Evolutionary conservation across 1,284 basidiomycete genomes (phyloP), one percentile per base, ranked within the genome.

Genomic region (Apiotrichum brassicae): DNA sequence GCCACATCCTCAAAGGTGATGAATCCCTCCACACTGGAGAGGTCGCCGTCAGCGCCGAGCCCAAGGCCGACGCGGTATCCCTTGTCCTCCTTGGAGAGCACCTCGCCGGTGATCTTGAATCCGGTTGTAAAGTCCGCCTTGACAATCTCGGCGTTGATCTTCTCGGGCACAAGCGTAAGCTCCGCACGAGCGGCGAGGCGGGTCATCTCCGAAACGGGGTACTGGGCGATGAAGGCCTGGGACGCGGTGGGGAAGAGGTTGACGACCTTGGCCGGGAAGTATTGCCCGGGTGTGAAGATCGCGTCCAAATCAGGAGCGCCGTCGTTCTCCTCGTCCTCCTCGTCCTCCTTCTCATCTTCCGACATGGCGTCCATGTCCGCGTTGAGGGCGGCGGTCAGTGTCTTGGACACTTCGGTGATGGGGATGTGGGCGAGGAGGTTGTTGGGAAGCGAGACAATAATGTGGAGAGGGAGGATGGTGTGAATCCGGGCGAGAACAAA

Each of bases 381-480:
- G 32, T 74, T 71, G 3, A 82, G 78, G 16, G 81, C 76, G 22
- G 76, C 63, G 3, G 93, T 97, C 54, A 94, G 80, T 59, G 87
- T 83, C 14, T 80, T 75, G n/a, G 92, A 91, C 54, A 98, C 82
- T 71, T 93, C 84, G 28, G 93, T 97, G 61, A 98, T 92, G 11
- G 95, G 94, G 23, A 98, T 79, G 72, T 98, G 93, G 4, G 83
- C 95, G 57, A 92, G 81, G 36, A 99, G 82, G 75, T 98, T 94
- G 68, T 93, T 89, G 20, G 95, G 94, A 20, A 99, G 78, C 7
- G 93, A 97, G 22, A 98, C 77, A 50, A 98, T 82, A 37, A 99
- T 79, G 40, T 89, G 88, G 22, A 98, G 82, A 4, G 94, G 89
- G 56, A 91, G 83, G 41, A 98, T 81, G 14, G 86, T 83, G 59